Conservation (phyloP, 768 basidiomycete genomes). For the Mycena amicta region DNA sequence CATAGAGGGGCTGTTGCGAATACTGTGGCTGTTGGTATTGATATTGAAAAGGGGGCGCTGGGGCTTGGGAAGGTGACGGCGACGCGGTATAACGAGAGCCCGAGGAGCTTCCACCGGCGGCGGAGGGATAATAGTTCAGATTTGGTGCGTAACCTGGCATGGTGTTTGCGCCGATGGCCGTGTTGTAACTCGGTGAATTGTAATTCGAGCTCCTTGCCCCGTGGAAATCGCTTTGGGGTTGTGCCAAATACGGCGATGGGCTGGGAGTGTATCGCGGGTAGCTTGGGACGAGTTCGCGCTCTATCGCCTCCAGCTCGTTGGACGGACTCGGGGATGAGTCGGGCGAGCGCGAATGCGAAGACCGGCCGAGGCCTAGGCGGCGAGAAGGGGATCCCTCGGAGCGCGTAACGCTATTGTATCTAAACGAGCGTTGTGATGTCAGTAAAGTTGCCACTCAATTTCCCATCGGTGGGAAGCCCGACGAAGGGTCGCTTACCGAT, state of each 20-base stretch:
- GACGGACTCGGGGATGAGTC: neutral
- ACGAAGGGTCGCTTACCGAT: conserved; percentile 40
- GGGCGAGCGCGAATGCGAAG: neutral
- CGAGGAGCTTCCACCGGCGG: too few species aligned
- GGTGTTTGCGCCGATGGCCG: neutral
- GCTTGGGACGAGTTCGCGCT: neutral
- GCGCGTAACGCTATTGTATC: neutral
- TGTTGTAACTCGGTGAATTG: neutral
- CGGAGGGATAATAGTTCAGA: neutral
- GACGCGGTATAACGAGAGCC: neutral
- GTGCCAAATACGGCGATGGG: neutral
- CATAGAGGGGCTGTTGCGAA: neutral
- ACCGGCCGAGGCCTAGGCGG: neutral
- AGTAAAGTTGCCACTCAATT: too few species aligned
- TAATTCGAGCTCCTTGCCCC: neutral
- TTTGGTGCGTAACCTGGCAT: neutral
- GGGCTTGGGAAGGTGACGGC: neutral
- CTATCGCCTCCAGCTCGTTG: neutral
- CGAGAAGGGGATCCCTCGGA: neutral
- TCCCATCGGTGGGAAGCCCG: neutral
- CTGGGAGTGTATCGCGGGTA: neutral
- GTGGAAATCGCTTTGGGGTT: neutral
- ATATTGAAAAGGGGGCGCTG: neutral
- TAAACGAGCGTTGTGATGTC: neutral
- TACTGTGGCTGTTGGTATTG: neutral